Evolutionary conservation across 768 basidiomycete species (phyloP).

Genomic region (Crucibulum laeve): DNA sequence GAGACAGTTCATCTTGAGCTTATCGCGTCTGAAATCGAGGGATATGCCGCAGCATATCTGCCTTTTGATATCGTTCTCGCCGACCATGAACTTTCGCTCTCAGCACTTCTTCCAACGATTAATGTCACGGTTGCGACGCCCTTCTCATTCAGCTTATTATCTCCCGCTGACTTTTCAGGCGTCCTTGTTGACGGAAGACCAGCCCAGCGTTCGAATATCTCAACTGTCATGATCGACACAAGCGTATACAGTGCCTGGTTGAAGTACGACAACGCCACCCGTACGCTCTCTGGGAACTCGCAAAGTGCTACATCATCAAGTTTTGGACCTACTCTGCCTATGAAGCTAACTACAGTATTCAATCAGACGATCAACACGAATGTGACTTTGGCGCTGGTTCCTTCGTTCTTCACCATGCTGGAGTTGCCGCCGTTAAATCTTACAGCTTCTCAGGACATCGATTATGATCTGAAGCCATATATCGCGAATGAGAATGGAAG

Average conservation of each 20-base stretch:
- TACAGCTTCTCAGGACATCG: constrained; percentile 43
- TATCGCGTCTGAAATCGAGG: constrained; percentile 67
- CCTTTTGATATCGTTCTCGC: constrained; percentile 68
- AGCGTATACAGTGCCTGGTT: constrained; percentile 54
- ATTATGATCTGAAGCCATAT: constrained; percentile 51
- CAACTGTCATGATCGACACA: constrained; percentile 53
- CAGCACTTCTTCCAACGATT: constrained; percentile 52
- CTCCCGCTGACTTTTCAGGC: constrained; percentile 56
- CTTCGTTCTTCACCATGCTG: constrained; percentile 66
- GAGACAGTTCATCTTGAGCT: constrained; percentile 48
- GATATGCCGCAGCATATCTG: constrained; percentile 57
- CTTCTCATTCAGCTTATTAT: constrained; percentile 49
- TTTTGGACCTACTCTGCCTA: constrained; percentile 44
- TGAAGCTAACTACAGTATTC: constrained; percentile 57
- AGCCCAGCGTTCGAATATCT: constrained; percentile 57
- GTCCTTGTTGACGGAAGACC: constrained; percentile 58
- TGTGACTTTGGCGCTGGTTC: constrained; percentile 60
- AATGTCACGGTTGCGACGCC: constrained; percentile 61
- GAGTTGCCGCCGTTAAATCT: constrained; percentile 54
- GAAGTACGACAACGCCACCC: constrained; percentile 48
- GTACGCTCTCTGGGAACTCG: constrained; percentile 64
- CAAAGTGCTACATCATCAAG: constrained; percentile 35
- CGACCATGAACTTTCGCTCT: constrained; percentile 58
- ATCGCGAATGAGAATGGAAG: constrained; percentile 44
- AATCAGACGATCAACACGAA: constrained; percentile 65